phyloP scores from a whole-genome alignment of 2,329 filamentous ascomycete species.

The Aureobasidium sp. region DNA sequence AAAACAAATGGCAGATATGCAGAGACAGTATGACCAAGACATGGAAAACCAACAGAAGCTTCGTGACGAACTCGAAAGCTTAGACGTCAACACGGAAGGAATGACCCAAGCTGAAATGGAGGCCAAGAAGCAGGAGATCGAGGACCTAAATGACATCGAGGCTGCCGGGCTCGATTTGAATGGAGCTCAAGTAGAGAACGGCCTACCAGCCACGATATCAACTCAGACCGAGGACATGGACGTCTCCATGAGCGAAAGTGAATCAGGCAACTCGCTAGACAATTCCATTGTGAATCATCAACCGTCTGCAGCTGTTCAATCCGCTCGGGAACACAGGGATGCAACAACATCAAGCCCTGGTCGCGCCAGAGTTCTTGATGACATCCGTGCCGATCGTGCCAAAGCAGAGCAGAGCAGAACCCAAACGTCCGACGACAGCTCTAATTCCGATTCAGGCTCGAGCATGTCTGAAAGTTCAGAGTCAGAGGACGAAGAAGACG shows the following conservation, averaged over 20 bases:
- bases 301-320: background rate
- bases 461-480: slow-evolving; percentile 20
- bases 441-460: slow-evolving; percentile 7
- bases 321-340: background rate
- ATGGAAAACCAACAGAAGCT: slow-evolving; percentile 29
- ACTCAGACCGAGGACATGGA: background rate
- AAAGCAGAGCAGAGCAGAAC: background rate
- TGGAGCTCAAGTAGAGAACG: slow-evolving; percentile 13
- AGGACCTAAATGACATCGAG: background rate
- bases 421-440: background rate
- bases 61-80: slow-evolving; percentile 37
- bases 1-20: slow-evolving; percentile 36
- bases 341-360: background rate
- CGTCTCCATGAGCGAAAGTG: slow-evolving; percentile 6
- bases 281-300: background rate
- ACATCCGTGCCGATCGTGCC: background rate
- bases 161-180: background rate
- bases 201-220: background rate
- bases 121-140: slow-evolving; percentile 34
- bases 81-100: slow-evolving; percentile 43
- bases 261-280: background rate
- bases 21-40: slow-evolving; percentile 34
- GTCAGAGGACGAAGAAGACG: slow-evolving; percentile 12
- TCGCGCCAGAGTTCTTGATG: slow-evolving; percentile 2
- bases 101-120: slow-evolving; percentile 40